phyloP scores from a whole-genome alignment of 192 early-diverging fungal species.

The Spizellomyces punctatus region DNA sequence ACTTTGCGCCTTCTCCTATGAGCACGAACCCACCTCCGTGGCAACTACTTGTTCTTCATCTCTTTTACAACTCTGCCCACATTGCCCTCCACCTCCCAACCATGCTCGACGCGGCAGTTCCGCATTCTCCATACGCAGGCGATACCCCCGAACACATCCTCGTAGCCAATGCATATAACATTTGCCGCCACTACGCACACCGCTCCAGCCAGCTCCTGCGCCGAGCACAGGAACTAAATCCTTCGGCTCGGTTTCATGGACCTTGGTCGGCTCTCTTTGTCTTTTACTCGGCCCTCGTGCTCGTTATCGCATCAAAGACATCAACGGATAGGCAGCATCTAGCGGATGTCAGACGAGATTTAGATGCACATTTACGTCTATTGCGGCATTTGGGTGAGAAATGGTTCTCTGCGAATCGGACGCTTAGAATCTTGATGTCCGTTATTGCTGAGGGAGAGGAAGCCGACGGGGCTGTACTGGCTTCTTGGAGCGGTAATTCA shows the following conservation, averaged over 20 bases:
- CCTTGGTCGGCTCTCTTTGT: slow-evolving; percentile 14
- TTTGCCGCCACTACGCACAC: slow-evolving; percentile 11
- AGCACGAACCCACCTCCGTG: slow-evolving; percentile 20
- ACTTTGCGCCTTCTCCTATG: neutral
- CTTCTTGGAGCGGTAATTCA: neutral
- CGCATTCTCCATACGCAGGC: too few species aligned
- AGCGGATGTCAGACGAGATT: slow-evolving; percentile 1
- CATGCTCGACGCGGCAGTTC: neutral
- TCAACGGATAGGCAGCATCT: neutral
- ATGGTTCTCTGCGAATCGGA: slow-evolving; percentile 10
- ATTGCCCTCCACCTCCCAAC: slow-evolving; percentile 29
- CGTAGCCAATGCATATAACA: slow-evolving; percentile 4
- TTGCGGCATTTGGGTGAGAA: neutral
- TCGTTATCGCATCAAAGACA: slow-evolving; percentile 13
- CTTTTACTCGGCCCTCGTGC: slow-evolving; percentile 23
- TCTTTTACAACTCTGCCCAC: slow-evolving; percentile 25
- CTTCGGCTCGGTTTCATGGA: neutral
- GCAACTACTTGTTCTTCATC: slow-evolving; percentile 24
- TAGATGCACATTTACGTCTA: slow-evolving; percentile 8
- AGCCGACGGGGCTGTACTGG: neutral
- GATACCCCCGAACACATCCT: too few species aligned
- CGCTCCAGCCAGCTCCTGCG: neutral
- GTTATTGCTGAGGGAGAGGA: slow-evolving; percentile 12
- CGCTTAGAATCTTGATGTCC: slow-evolving; percentile 1
- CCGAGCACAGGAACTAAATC: neutral